Evolutionary conservation across 169 alveolate species (phyloP).

Genomic region (Eimeria necatrix): DNA sequence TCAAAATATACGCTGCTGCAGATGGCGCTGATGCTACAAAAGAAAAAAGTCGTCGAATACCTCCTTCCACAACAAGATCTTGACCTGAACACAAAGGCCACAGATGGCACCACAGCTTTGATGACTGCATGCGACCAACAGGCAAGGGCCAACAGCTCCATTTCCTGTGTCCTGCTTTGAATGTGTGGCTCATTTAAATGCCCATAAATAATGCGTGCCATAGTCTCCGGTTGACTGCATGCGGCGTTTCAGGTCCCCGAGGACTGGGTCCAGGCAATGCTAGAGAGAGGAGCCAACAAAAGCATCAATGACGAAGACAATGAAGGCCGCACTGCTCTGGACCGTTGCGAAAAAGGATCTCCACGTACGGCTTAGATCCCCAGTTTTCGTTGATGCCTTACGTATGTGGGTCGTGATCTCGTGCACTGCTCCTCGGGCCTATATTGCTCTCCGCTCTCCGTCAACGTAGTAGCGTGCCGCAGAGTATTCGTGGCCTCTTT

Average conservation of each 20-base stretch:
- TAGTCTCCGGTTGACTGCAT: neutral
- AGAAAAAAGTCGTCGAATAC: constrained; percentile 74
- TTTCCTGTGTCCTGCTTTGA: neutral
- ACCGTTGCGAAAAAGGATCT: constrained; percentile 73
- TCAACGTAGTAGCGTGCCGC: neutral
- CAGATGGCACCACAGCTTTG: constrained; percentile 78
- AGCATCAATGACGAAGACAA: constrained; percentile 72
- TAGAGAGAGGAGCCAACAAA: constrained; percentile 74
- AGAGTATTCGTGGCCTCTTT: neutral
- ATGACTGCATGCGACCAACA: constrained; percentile 75
- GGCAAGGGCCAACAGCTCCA: neutral
- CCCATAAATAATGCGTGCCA: neutral
- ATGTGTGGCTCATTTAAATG: neutral
- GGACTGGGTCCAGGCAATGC: constrained; percentile 79
- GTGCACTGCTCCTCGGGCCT: neutral
- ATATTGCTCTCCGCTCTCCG: too few species aligned
- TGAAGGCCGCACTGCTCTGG: constrained; percentile 78
- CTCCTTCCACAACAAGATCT: constrained; percentile 77
- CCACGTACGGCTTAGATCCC: neutral
- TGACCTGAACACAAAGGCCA: constrained; percentile 77
- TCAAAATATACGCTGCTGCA: constrained; percentile 77
- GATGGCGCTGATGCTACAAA: constrained; percentile 78
- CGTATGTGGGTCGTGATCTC: neutral
- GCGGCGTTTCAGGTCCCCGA: constrained; percentile 59
- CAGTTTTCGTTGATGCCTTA: neutral